A percentile compares a stretch with the other conserved stretches of the same genome.
Conservation (phyloP, 2,329 filamentous ascomycete species). For the Ceratocystis eucalypticola region DNA sequence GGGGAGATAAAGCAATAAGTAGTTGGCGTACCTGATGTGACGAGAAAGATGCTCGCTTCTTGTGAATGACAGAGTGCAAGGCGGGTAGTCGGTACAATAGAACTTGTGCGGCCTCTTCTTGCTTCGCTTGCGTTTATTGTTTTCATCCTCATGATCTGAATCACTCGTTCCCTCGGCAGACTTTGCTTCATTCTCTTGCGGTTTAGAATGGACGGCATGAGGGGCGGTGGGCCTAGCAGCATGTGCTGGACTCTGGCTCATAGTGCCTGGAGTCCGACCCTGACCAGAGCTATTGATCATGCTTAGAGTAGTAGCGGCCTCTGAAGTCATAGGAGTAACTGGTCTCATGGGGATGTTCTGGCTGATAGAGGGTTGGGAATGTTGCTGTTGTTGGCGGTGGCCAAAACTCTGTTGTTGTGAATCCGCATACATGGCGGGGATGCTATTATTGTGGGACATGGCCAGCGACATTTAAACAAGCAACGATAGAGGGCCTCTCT, state of each 20-base stretch:
- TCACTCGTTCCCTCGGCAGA: slow-evolving; percentile 10
- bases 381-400: slow-evolving; percentile 21
- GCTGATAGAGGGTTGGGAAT: slow-evolving; percentile 1
- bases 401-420: slow-evolving; percentile 5
- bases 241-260: background rate
- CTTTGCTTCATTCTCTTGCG: slow-evolving; percentile 4
- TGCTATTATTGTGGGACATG: slow-evolving; percentile 15
- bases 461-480: slow-evolving; percentile 23
- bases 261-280: background rate
- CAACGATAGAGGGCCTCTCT: slow-evolving; percentile 19
- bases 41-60: slow-evolving; percentile 88
- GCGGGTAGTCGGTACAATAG: slow-evolving; percentile 89
- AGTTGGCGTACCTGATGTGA: slow-evolving; percentile 60
- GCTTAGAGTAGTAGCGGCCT: slow-evolving; percentile 9
- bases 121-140: slow-evolving; percentile 55
- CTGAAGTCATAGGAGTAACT: slow-evolving; percentile 15
- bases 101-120: slow-evolving; percentile 97
- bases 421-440: slow-evolving; percentile 9
- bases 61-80: slow-evolving; percentile 88
- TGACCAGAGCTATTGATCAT: slow-evolving; percentile 1
- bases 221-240: background rate
- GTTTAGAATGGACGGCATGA: background rate
- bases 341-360: slow-evolving; percentile 10
- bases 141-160: slow-evolving; percentile 29
- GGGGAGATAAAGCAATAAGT: background rate